Evolutionary conservation across 2,329 filamentous ascomycete genomes (phyloP).

Genomic region (Colletotrichum abscissum): DNA sequence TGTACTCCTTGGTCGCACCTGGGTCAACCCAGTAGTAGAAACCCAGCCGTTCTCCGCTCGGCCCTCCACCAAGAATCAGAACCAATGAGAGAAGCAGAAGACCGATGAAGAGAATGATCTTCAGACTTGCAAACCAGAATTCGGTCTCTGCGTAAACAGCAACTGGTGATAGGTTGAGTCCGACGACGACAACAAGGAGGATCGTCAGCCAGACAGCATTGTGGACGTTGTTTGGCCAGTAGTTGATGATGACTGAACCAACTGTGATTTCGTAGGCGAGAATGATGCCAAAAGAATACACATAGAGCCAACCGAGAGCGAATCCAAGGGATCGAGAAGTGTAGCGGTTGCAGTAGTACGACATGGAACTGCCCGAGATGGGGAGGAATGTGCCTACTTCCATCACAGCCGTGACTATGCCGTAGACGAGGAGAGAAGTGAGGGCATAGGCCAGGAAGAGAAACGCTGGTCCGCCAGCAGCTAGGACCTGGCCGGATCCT

Average conservation of each 20-base stretch:
- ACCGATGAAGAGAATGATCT: slow-evolving; percentile 64
- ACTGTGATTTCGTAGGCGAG: slow-evolving; percentile 42
- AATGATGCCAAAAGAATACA: slow-evolving; percentile 51
- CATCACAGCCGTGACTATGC: slow-evolving; percentile 58
- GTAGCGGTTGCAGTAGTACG: slow-evolving; percentile 53
- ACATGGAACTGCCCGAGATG: slow-evolving; percentile 59
- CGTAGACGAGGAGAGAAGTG: slow-evolving; percentile 56
- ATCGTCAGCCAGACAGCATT: slow-evolving; percentile 37
- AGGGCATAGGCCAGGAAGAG: slow-evolving; percentile 38
- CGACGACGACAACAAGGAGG: slow-evolving; percentile 34
- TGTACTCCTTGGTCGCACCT: slow-evolving; percentile 28
- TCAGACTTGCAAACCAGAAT: slow-evolving; percentile 66
- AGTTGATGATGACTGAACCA: slow-evolving; percentile 37
- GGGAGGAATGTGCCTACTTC: slow-evolving; percentile 64
- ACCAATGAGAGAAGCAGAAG: slow-evolving; percentile 63
- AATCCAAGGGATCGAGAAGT: slow-evolving; percentile 47
- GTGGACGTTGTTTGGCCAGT: slow-evolving; percentile 36
- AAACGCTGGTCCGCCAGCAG: background rate
- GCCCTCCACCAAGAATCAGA: slow-evolving; percentile 31
- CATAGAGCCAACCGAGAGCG: slow-evolving; percentile 55
- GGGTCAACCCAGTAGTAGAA: slow-evolving; percentile 34
- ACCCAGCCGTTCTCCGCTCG: slow-evolving; percentile 37
- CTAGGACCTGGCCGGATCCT: background rate
- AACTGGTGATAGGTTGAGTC: slow-evolving; percentile 33
- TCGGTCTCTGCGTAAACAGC: slow-evolving; percentile 64